Evolutionary conservation across 192 early-diverging fungal genomes (phyloP).

Genomic region (Thamnidium elegans): DNA sequence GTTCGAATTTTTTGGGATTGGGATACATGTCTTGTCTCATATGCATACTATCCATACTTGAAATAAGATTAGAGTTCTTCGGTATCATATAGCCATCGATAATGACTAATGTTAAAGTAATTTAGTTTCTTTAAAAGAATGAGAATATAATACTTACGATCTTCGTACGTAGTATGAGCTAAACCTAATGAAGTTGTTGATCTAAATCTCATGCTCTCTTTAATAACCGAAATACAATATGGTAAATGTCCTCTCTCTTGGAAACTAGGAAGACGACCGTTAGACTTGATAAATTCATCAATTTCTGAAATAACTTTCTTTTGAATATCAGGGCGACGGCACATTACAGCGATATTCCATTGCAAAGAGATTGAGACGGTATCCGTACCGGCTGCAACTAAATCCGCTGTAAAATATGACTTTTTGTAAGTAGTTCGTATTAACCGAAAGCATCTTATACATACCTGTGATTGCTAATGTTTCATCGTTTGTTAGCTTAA

Average conservation of each 20-base stretch:
- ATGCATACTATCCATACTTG: constrained; percentile 51
- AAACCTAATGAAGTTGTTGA: constrained; percentile 1
- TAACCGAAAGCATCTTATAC: no score
- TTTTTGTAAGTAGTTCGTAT: not conserved
- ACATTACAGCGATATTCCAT: constrained; percentile 6
- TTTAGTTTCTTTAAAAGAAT: no score
- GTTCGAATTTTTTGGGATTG: constrained; percentile 46
- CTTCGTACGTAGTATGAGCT: not conserved
- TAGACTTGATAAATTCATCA: not conserved
- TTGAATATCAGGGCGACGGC: not conserved
- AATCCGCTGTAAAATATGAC: not conserved
- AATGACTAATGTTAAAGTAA: not conserved
- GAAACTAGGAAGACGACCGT: not conserved
- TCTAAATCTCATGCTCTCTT: constrained; percentile 8
- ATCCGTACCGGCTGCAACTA: constrained; percentile 5
- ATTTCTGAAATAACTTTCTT: not conserved
- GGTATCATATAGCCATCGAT: constrained; percentile 45
- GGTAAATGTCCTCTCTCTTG: not conserved
- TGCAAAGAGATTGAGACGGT: constrained; percentile 2
- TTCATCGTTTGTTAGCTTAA: not conserved
- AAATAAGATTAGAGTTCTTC: constrained; percentile 42
- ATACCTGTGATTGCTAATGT: not conserved
- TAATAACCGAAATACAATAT: not conserved
- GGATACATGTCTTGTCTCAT: constrained; percentile 26
- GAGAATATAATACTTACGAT: constrained; percentile 2